These are phyloP conservation scores for Lepidopterella palustris DNA, from an alignment of 495 filamentous ascomycete species.

Conservation along the genomic window DNA sequence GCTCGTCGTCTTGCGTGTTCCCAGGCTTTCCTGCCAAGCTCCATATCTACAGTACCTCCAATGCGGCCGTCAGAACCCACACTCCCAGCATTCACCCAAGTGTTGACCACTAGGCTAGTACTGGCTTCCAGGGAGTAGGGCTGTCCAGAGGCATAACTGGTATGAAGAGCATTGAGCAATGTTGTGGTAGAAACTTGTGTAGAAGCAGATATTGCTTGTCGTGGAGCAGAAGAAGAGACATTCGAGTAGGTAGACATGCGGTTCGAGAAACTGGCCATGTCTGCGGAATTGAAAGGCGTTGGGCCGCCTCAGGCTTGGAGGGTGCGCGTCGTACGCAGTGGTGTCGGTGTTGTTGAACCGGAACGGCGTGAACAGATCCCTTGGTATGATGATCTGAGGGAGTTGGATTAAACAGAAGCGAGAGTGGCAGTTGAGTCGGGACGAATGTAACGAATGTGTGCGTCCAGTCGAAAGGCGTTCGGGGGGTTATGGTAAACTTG, in stretches of 20 bases:
- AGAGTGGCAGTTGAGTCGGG: background rate
- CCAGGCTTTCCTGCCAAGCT: slow-evolving; percentile 79
- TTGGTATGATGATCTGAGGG: background rate
- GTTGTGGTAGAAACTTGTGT: slow-evolving; percentile 86
- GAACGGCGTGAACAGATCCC: no score
- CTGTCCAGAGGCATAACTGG: slow-evolving; percentile 71
- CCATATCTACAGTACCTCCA: slow-evolving; percentile 73
- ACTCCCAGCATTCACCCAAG: slow-evolving; percentile 76
- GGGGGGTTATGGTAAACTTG: background rate
- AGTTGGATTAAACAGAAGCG: background rate
- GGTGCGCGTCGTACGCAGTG: background rate
- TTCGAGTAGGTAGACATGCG: slow-evolving; percentile 85
- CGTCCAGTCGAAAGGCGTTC: background rate
- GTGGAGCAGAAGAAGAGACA: slow-evolving; percentile 57
- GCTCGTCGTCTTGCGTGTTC: slow-evolving; percentile 92
- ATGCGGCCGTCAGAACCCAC: slow-evolving; percentile 55
- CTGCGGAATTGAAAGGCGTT: slow-evolving; percentile 24
- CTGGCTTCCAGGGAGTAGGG: slow-evolving; percentile 84
- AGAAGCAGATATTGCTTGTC: slow-evolving; percentile 46
- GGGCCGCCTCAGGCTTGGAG: slow-evolving; percentile 11
- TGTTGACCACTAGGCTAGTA: slow-evolving; percentile 90
- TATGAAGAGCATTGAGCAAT: slow-evolving; percentile 85
- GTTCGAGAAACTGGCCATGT: slow-evolving; percentile 47
- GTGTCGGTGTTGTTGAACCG: no score
- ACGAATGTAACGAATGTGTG: background rate